Conservation (phyloP, 2,329 filamentous ascomycete species). For the Xylaria sp. region DNA sequence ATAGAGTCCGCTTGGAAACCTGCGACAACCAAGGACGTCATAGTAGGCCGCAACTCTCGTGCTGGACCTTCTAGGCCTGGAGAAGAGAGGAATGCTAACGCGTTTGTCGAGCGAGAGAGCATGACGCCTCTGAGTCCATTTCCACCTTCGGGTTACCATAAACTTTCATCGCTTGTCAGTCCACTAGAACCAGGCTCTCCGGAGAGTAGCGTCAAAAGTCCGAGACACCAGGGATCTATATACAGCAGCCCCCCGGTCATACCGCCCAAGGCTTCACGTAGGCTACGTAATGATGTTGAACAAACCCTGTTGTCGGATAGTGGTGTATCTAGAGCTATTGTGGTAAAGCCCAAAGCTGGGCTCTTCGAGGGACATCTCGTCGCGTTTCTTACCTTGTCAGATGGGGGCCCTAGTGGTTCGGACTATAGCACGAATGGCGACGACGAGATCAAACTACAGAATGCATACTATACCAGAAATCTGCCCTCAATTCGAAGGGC, state of each 20-base stretch:
- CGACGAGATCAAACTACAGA: conserved; percentile 53
- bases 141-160: conserved; percentile 22
- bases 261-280: conserved; percentile 43
- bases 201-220: conserved; percentile 26
- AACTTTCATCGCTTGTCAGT: conserved; percentile 37
- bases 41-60: conserved; percentile 48
- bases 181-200: conserved; percentile 41
- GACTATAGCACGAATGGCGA: conserved; percentile 36
- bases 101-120: conserved; percentile 58
- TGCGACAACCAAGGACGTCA: conserved; percentile 4
- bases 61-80: conserved; percentile 51
- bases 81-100: conserved; percentile 57
- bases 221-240: conserved; percentile 29
- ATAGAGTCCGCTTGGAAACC: conserved; percentile 45
- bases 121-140: conserved; percentile 48
- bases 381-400: conserved; percentile 57
- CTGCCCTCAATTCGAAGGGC: conserved; percentile 54
- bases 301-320: conserved; percentile 54
- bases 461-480: conserved; percentile 54
- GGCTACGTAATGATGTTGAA: conserved; percentile 50
- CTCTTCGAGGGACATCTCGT: conserved; percentile 61
- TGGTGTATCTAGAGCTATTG: conserved; percentile 54
- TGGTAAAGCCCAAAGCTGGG: conserved; percentile 60
- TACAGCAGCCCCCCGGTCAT: conserved; percentile 38
- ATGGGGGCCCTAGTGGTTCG: conserved; percentile 44